Evolutionary conservation across 768 basidiomycete species (phyloP), one percentile per base, ranked within the genome.

Genomic region (Tricholoma bakamatsutake): DNA sequence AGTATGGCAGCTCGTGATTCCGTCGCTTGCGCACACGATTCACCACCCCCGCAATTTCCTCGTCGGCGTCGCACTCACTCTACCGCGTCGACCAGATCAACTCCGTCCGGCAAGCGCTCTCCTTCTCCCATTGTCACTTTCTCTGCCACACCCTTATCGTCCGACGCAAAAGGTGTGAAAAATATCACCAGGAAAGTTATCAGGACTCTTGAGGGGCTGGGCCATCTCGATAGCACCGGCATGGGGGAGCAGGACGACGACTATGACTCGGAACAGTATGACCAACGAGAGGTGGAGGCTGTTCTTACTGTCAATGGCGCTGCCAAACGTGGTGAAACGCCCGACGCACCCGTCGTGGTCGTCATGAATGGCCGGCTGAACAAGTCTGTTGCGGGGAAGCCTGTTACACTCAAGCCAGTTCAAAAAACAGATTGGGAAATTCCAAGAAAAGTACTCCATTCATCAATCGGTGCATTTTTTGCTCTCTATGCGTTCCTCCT

Each of bases 381-480:
- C 8, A 30, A 30, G 0, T 30, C 46, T 9, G 28, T 24, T 7
- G 1, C 28, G 8, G 46, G 46, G 0, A 31, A 48, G n/a, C 28
- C 8, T 48, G 46, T 31, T 17, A n/a, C 30, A n/a, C n/a, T 31
- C 28, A 48, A 17, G 28, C 46, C 15, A 12, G 46, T 30, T 15
- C 30, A 48, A 46, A 74, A 77, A 61, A 76, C 90, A 30, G 88
- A 94, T 71, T 93, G 88, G 85, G 94, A 97, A 71, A 85, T 97
- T 50, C 94, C 94, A 0, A 74, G 94, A 60, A 97, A 97, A 70
- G 70, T 82, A 9, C 68, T 97, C 43, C 94, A 97, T 69, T 88
- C 89, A 11, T 90, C 88, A 3, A 96, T 96, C 57, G 93, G 93
- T 91, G 39, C 30, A 85, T 77, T 52, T 18, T 24, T 40, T 24